Evolutionary conservation across 371 early-diverging fungal species (phyloP).

Genomic region (Lichtheimia ramosa): DNA sequence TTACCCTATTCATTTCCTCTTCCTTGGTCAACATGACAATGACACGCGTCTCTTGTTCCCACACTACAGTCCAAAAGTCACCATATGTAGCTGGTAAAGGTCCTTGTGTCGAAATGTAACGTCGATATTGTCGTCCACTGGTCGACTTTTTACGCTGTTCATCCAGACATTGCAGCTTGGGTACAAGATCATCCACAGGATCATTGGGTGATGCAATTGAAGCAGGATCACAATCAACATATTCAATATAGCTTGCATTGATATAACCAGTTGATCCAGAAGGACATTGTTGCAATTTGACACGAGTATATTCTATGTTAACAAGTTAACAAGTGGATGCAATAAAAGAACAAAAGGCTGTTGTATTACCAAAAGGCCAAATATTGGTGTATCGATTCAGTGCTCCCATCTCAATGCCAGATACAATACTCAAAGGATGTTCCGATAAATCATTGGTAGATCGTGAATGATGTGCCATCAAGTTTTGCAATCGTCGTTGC

Average conservation of each 20-base stretch:
- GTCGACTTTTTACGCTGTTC: slow-evolving; percentile 11
- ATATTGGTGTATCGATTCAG: slow-evolving; percentile 80
- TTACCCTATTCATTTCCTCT: slow-evolving; percentile 76
- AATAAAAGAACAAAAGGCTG: background rate
- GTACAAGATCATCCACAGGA: slow-evolving; percentile 8
- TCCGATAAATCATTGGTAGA: slow-evolving; percentile 32
- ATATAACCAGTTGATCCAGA: slow-evolving; percentile 67
- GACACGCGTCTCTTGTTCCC: slow-evolving; percentile 76
- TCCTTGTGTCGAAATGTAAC: slow-evolving; percentile 88
- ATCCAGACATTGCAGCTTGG: slow-evolving; percentile 21
- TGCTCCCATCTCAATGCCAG: slow-evolving; percentile 66
- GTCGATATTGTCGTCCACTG: slow-evolving; percentile 19
- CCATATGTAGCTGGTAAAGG: slow-evolving; percentile 79
- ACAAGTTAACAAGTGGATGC: background rate
- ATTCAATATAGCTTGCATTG: slow-evolving; percentile 67
- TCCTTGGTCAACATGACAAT: slow-evolving; percentile 91
- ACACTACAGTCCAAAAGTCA: slow-evolving; percentile 91
- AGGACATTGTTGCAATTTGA: slow-evolving; percentile 35
- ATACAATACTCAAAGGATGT: slow-evolving; percentile 62
- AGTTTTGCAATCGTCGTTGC: slow-evolving; percentile 59
- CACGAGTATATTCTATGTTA: slow-evolving; percentile 52
- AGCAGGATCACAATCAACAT: slow-evolving; percentile 22
- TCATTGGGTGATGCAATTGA: slow-evolving; percentile 5
- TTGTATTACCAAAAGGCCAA: slow-evolving; percentile 64
- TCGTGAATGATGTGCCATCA: slow-evolving; percentile 59